Evolutionary conservation across 2,329 filamentous ascomycete genomes (phyloP).

Genomic region (Aspergillus candidus): DNA sequence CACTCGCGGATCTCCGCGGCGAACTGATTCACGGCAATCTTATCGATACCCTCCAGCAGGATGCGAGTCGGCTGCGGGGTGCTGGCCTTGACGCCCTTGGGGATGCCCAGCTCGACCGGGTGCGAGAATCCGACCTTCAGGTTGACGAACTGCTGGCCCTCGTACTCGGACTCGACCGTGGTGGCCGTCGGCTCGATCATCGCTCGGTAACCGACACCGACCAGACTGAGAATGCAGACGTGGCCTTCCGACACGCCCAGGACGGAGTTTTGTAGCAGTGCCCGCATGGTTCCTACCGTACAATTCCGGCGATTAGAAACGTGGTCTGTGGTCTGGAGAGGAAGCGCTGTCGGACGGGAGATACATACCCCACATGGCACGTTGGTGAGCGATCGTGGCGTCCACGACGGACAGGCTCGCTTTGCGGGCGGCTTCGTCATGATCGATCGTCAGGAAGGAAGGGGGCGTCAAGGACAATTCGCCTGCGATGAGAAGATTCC

Average conservation of each 20-base stretch:
- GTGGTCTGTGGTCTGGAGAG: background rate
- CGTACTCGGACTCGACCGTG: conserved; percentile 61
- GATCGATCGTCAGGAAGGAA: conserved; percentile 65
- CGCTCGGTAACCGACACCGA: conserved; percentile 93
- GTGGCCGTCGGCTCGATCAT: conserved; percentile 70
- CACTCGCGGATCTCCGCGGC: conserved; percentile 82
- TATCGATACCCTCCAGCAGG: conserved; percentile 79
- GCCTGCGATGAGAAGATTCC: conserved; percentile 43
- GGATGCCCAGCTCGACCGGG: conserved; percentile 83
- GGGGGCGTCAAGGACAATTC: conserved; percentile 74
- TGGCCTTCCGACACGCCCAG: conserved; percentile 95
- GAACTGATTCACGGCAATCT: conserved; percentile 82
- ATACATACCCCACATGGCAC: conserved; percentile 87
- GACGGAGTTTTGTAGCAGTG: conserved; percentile 84
- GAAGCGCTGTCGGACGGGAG: background rate
- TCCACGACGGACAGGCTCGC: conserved; percentile 66
- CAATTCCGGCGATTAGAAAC: conserved; percentile 15
- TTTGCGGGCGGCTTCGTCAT: conserved; percentile 59
- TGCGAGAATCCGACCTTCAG: conserved; percentile 96
- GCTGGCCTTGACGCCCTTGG: conserved; percentile 74
- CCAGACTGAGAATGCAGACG: conserved; percentile 82
- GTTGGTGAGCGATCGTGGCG: conserved; percentile 63
- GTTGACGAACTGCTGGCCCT: conserved; percentile 80
- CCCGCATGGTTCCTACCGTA: conserved; percentile 70
- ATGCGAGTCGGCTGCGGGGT: conserved; percentile 88